Evolutionary conservation across 169 alveolate genomes (phyloP), one percentile per base, ranked within the genome.

Genomic region (Miamiensis avidus): DNA sequence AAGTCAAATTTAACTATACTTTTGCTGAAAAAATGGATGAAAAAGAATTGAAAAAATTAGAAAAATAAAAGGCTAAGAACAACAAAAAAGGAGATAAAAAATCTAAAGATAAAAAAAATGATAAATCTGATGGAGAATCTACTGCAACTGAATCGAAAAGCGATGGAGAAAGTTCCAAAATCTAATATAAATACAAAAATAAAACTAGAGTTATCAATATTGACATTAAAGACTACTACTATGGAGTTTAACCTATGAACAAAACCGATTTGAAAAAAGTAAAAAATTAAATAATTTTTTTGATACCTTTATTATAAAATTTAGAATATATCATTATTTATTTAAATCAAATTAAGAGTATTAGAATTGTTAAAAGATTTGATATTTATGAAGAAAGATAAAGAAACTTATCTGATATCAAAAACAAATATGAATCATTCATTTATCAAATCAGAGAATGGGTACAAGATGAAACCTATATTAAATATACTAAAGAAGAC

Each of bases 211-310:
- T 31, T 72, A 73, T 11, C 30, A 72, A n/a, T 6, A 31, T 16
- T 69, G 28, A 25, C 1, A 15, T 30, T 25, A 74, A 49, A 82
- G 34, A 34, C 25, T 30, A n/a, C 29, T 25, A 73, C 30, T 6
- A 27, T 31, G 1, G 28, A 73, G 30, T 28, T 25, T 20, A 1
- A 73, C 30, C 84, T 27, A 25, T 29, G 29, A 85, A 65, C 84
- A 78, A 31, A 87, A 87, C 87, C 83, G 84, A 72, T 89, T 82
- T 84, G 79, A 85, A 75, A 86, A 87, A 82, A 87, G 89, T 79
- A 91, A 89, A 76, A 83, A 86, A 82, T 82, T 34, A 49, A 49
- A 49, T 49, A 49, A 49, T 49, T 49, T 20, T 49, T 65, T 34
- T 25, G 32, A n/a, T 34, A 88, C 30, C 33, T 73, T n/a, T n/a